phyloP scores from a whole-genome alignment of 2,329 filamentous ascomycete genomes.

The Verticillium klebahnii region DNA sequence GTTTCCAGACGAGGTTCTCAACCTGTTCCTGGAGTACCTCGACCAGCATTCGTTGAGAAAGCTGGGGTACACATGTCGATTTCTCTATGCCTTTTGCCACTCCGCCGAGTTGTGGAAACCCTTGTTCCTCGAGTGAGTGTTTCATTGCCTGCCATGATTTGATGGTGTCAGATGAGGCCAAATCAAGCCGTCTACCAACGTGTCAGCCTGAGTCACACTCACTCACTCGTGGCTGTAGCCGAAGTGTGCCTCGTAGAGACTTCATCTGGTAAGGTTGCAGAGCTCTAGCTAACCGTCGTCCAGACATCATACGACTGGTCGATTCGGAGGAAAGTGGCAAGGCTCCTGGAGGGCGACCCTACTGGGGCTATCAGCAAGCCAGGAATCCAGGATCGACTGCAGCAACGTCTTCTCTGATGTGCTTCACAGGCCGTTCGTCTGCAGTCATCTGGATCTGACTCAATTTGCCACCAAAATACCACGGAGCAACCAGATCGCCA shows the following conservation, averaged over 20 bases:
- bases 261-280: conserved; percentile 14
- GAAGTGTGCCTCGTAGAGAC: neutral
- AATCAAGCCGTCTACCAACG: neutral
- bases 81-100: conserved; percentile 78
- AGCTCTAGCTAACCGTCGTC: neutral
- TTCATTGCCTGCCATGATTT: neutral
- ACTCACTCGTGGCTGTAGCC: neutral
- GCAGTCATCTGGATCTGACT: conserved; percentile 67
- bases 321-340: conserved; percentile 53
- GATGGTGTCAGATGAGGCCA: neutral
- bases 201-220: neutral
- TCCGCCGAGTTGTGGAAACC: conserved; percentile 87
- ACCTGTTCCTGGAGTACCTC: conserved; percentile 70
- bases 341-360: conserved; percentile 83
- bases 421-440: conserved; percentile 85
- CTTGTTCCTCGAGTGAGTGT: conserved; percentile 76
- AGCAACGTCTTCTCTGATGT: conserved; percentile 82
- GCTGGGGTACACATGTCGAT: conserved; percentile 76
- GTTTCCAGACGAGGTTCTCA: conserved; percentile 78
- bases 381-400: conserved; percentile 62
- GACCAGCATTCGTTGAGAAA: conserved; percentile 56
- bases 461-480: conserved; percentile 71
- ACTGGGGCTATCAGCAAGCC: conserved; percentile 49
- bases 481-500: conserved; percentile 63
- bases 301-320: conserved; percentile 8